phyloP scores from a whole-genome alignment of 1,284 basidiomycete genomes.

The Tilletiopsis washingtonensis region DNA sequence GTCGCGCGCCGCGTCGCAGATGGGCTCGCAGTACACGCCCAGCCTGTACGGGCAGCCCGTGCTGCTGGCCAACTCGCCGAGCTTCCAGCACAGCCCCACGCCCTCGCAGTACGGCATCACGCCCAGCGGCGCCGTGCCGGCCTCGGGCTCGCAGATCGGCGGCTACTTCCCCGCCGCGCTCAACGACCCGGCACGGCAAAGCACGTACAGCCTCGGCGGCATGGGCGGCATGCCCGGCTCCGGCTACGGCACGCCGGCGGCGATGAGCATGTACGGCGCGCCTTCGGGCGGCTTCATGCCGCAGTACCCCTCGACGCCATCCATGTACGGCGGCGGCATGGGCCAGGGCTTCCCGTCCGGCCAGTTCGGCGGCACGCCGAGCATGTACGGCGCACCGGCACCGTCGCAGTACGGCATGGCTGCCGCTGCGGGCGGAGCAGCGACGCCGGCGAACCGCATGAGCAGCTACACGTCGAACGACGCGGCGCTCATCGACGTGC shows the following conservation, averaged over 20 bases:
- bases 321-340: conserved; percentile 18
- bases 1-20: conserved; percentile 20
- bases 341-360: conserved; percentile 4
- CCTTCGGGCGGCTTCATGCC: conserved; percentile 20
- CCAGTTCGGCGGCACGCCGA: conserved; percentile 9
- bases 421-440: background rate
- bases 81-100: conserved; percentile 28
- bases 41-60: conserved; percentile 3
- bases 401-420: conserved; percentile 14
- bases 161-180: conserved; percentile 10
- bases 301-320: conserved; percentile 18
- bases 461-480: background rate
- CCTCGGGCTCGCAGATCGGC: conserved; percentile 14
- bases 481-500: conserved; percentile 4
- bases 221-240: conserved; percentile 5
- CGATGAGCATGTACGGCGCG: conserved; percentile 34
- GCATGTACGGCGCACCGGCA: conserved; percentile 16
- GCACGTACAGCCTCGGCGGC: conserved; percentile 22
- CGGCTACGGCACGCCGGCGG: conserved; percentile 19
- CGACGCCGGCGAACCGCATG: background rate
- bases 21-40: conserved; percentile 24
- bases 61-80: conserved; percentile 6
- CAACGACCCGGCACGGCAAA: conserved; percentile 19
- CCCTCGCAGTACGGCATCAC: conserved; percentile 21
- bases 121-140: background rate